Base-by-base conservation (phyloP, 2,329 filamentous ascomycete species). In the Sporothrix humicola region DNA sequence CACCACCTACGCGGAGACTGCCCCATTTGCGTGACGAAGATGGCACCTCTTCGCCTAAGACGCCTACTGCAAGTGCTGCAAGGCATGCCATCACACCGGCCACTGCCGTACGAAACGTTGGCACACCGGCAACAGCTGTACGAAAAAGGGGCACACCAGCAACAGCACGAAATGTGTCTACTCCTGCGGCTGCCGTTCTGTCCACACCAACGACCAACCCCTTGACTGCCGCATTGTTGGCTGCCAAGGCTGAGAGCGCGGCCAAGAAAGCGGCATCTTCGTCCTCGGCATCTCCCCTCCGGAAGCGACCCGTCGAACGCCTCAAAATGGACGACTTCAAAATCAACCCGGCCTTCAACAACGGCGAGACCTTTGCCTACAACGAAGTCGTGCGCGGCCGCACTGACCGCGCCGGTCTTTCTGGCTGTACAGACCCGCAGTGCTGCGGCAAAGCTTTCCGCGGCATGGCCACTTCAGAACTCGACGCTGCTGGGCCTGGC, bases 371-470 rank as follows among this genome's bases (percentile, higher is more conserved):
- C 72, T 93, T 89, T 81, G 93, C 93, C 12, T 97, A 90, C 79
- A 84, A 87, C 1, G 92, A 95, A 74, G 91, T 94, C 0, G 87
- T 97, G 15, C 90, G 94, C 71, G 88, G 88, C 72, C 91, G 87
- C 76, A 87, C 89, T 10, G 89, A 92, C 56, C 90, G 93, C 50
- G 88, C 90, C 69, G 91, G 89, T 74, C 84, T 97, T 10, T 87
- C 89, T 2, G 93, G 92, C 13, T 97, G 95, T 79, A 91, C 89
- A 2, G 89, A 92, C 71, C 85, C 90, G 63, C 87, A 90, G 72
- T 98, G 95, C 81, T 97, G 94, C 77, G 93, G 93, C 23, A 88
- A 88, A 58, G 84, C 89, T 7, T 94, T 94, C 77, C 87, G 89
- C 26, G 85, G 86, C n/a, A 85, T 94, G 78, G 92, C 92, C 42